These are phyloP conservation scores for Centrapalus pauciflorus DNA, from an alignment of 129 eudicot species.

Conservation along the genomic window DNA sequence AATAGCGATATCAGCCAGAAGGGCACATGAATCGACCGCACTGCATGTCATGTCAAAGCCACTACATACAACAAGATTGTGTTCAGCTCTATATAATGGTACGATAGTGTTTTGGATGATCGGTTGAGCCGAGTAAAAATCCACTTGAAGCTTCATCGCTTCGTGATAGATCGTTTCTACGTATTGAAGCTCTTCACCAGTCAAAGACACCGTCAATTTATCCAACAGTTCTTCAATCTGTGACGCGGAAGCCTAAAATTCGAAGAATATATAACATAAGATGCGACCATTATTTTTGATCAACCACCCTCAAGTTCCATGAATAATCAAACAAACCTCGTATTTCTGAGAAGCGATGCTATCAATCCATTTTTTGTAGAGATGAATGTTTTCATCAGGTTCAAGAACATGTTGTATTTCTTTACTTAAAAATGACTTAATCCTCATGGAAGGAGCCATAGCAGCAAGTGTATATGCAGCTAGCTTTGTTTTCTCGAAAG, in stretches of 20 bases:
- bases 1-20: constrained; percentile 58
- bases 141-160: constrained; percentile 58
- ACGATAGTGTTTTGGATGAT: constrained; percentile 35
- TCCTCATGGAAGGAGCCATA: constrained; percentile 57
- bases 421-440: constrained; percentile 40
- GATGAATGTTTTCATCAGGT: constrained; percentile 38
- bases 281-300: not conserved
- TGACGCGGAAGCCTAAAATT: constrained; percentile 41
- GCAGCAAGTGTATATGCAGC: constrained; percentile 60
- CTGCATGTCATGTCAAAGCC: constrained; percentile 60
- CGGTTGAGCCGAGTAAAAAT: constrained; percentile 45
- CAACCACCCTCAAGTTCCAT: not conserved
- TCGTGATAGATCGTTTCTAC: constrained; percentile 49
- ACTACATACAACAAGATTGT: constrained; percentile 35
- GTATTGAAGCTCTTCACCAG: constrained; percentile 54
- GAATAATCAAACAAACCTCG: constrained; percentile 37
- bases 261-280: constrained; percentile 13
- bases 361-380: constrained; percentile 54
- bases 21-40: constrained; percentile 52
- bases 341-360: constrained; percentile 40
- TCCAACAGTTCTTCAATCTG: constrained; percentile 57
- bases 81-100: constrained; percentile 40
- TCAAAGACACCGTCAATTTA: constrained; percentile 44
- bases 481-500: constrained; percentile 56
- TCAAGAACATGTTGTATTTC: constrained; percentile 45